Conservation (phyloP, 2,329 filamentous ascomycete species). For the Alternaria longipes region DNA sequence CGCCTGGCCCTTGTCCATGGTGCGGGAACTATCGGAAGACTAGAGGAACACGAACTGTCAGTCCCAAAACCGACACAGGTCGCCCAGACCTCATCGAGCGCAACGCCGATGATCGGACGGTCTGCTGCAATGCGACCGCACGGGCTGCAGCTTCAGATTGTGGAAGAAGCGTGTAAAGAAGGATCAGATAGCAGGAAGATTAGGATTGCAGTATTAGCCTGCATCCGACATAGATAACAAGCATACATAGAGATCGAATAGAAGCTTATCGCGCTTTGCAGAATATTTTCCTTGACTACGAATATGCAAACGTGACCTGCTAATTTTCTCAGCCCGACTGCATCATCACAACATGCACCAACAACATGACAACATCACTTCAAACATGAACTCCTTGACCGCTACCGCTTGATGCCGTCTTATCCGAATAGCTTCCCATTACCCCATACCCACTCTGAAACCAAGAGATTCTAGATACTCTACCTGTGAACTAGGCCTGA, state of each 20-base stretch:
- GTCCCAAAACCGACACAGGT: slow-evolving; percentile 4
- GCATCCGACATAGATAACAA: not conserved
- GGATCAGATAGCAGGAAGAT: slow-evolving; percentile 1
- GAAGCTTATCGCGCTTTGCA: slow-evolving; percentile 4
- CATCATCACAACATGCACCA: not conserved
- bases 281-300: not conserved
- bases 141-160: slow-evolving; percentile 9
- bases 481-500: not conserved
- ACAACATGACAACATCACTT: not conserved
- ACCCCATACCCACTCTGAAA: slow-evolving; percentile 11
- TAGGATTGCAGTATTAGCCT: not conserved
- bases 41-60: slow-evolving; percentile 9
- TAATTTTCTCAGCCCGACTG: not conserved
- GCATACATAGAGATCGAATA: not conserved
- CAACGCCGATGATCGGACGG: slow-evolving; percentile 10
- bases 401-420: slow-evolving; percentile 5
- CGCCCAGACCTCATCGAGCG: slow-evolving; percentile 4
- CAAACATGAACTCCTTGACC: not conserved
- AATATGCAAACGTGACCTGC: slow-evolving; percentile 4
- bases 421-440: slow-evolving; percentile 6
- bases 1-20: slow-evolving; percentile 9
- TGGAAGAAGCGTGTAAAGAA: not conserved
- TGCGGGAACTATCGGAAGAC: slow-evolving; percentile 14
- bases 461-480: not conserved
- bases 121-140: slow-evolving; percentile 12